Conservation (phyloP, 148 eudicot genomes). For the Camellia japonica region DNA sequence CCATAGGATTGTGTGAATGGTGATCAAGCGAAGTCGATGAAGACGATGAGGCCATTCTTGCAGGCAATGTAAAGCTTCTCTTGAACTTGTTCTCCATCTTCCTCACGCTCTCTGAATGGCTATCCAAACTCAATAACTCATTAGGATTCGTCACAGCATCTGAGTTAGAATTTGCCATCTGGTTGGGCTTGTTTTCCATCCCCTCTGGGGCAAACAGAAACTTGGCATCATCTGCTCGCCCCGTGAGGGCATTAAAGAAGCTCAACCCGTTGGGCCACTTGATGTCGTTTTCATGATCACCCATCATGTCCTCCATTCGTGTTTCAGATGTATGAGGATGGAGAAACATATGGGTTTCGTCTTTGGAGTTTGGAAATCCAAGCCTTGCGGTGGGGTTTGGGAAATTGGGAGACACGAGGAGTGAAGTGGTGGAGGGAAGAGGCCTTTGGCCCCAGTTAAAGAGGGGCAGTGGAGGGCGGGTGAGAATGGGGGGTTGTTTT, state of each 20-base stretch:
- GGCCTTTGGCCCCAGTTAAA: conserved; percentile 82
- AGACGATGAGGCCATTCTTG: conserved; percentile 73
- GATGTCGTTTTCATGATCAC: conserved; percentile 63
- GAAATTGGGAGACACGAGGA: conserved; percentile 57
- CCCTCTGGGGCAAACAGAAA: conserved; percentile 63
- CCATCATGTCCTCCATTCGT: conserved; percentile 65
- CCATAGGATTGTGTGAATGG: conserved; percentile 46
- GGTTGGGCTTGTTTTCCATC: conserved; percentile 49
- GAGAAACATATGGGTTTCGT: conserved; percentile 73
- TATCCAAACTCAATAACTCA: conserved; percentile 79
- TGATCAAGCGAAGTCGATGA: conserved; percentile 87
- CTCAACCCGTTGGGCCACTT: conserved; percentile 91
- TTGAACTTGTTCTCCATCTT: conserved; percentile 78
- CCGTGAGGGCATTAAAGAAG: conserved; percentile 78
- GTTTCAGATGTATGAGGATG: conserved; percentile 69
- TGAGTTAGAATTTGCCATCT: conserved; percentile 7
- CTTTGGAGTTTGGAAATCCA: conserved; percentile 34
- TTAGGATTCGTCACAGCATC: conserved; percentile 34
- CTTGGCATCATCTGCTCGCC: conserved; percentile 70
- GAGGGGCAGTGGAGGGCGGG: conserved; percentile 58
- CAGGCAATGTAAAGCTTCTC: conserved; percentile 85
- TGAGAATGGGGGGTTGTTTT: conserved; percentile 47
- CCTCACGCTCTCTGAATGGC: conserved; percentile 47
- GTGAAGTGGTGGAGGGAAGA: conserved; percentile 35
- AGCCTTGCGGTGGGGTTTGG: conserved; percentile 51